A percentile compares a stretch with the other conserved stretches of the same genome.
These are phyloP conservation scores for Populus nigra DNA, from an alignment of 345 rosid genomes.

Conservation along the genomic window DNA sequence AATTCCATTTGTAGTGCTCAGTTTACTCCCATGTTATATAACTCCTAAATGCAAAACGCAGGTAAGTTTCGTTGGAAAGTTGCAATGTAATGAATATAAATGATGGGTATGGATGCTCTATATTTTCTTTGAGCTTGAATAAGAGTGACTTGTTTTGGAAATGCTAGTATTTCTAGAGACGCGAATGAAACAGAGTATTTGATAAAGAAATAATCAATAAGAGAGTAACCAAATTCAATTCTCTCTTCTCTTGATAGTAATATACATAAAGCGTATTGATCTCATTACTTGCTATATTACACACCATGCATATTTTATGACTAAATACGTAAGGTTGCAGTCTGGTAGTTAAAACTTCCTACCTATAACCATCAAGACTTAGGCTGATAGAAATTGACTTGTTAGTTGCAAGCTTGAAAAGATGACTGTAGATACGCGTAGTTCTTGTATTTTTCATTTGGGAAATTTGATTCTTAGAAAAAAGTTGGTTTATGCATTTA, in stretches of 20 bases:
- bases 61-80: neutral
- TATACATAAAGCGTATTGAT: neutral
- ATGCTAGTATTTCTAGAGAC: neutral
- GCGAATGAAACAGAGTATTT: neutral
- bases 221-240: neutral
- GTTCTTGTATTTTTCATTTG: neutral
- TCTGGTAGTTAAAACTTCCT: neutral
- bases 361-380: neutral
- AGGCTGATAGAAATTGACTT: neutral
- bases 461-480: neutral
- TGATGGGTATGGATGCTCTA: neutral
- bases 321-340: neutral
- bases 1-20: neutral
- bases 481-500: neutral
- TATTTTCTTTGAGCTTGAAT: neutral
- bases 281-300: neutral
- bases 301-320: neutral
- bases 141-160: neutral
- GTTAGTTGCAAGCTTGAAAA: neutral
- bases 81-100: neutral
- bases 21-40: neutral
- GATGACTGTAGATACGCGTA: neutral
- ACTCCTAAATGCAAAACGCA: neutral
- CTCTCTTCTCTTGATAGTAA: neutral
- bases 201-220: neutral